A percentile compares a stretch with the other conserved stretches of the same genome.
phyloP scores from a whole-genome alignment of 208 protist species.

The Trypanosoma cruzi region DNA sequence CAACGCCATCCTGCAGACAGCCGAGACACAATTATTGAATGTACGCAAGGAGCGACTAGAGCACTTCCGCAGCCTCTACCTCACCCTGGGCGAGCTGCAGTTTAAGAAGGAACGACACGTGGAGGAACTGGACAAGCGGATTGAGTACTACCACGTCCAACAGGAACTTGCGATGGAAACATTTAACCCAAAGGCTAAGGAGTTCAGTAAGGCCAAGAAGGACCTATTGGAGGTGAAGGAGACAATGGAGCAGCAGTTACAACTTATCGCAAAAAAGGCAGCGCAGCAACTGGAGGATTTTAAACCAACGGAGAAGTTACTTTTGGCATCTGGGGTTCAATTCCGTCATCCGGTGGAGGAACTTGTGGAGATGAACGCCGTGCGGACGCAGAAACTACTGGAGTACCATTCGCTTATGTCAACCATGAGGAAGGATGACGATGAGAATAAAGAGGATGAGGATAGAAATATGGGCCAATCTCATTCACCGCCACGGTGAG shows the following conservation, averaged over 20 bases:
- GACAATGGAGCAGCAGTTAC: constrained; percentile 61
- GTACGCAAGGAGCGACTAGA: constrained; percentile 66
- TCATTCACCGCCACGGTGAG: neutral
- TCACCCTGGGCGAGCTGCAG: constrained; percentile 84
- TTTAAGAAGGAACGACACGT: constrained; percentile 87
- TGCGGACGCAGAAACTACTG: constrained; percentile 69
- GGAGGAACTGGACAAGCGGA: constrained; percentile 79
- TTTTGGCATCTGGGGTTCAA: constrained; percentile 57
- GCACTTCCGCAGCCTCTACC: constrained; percentile 82
- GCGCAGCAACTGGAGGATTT: constrained; percentile 62
- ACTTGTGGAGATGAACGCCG: constrained; percentile 57
- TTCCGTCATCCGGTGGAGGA: constrained; percentile 74
- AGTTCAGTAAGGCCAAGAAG: constrained; percentile 84
- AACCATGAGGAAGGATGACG: constrained; percentile 14
- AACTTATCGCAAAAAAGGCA: constrained; percentile 50
- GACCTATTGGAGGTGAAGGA: constrained; percentile 59
- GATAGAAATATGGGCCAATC: neutral
- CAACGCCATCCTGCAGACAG: constrained; percentile 36
- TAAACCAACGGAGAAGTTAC: constrained; percentile 64
- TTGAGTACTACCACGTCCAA: constrained; percentile 80
- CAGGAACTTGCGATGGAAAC: constrained; percentile 89
- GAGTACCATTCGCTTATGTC: constrained; percentile 82
- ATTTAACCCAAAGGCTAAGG: constrained; percentile 88
- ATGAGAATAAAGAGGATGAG: neutral
- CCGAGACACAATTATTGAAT: constrained; percentile 39